Base-by-base conservation (phyloP, 176 grass and related monocot species). In the Paspalum vaginatum region DNA sequence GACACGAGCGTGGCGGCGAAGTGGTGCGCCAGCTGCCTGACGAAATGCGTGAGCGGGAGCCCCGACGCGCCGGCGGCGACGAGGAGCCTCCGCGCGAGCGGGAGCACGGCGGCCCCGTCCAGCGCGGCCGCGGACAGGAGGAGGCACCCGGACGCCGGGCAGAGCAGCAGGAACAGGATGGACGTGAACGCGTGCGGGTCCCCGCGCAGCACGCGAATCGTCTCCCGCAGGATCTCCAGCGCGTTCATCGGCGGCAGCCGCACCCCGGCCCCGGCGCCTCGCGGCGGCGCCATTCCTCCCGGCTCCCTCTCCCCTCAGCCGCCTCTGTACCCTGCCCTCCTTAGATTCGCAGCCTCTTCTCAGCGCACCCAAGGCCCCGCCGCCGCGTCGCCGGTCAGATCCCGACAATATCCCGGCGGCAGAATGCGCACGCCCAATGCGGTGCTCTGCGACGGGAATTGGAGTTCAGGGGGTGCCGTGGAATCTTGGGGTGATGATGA, bases 151-250 rank as follows among this genome's bases (percentile, higher is more conserved):
- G 95, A 93, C 54, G 91, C 95, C 58, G 95, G 95, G 84, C 92
- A 98, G 70, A 98, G 83, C 79, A 98, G 85, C 69, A 94, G 87
- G 88, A 87, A 87, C 53, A 98, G 92, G 51, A 87, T 75, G 53
- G 86, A 80, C 43, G 88, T 89, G 88, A 98, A 98, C 24, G 84
- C 73, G 78, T 91, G 80, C 40, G 95, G 92, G 72, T 98, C 92
- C 3, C 84, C 82, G 17, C 95, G 95, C 77, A 98, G 95, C 85
- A 98, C 87, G 20, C 95, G 86, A 63, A 93, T 88, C 20, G 95
- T 91, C 86, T 98, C 92, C 51, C 90, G 80, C 65, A 98, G 87
- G 86, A 98, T 94, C 85, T 95, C 95, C 47, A 98, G 75, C 18
- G 92, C 90, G 70, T 94, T 95, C 92, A 95, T 91, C 70, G 75